A percentile compares a stretch with the other conserved stretches of the same genome.
phyloP scores from a whole-genome alignment of 345 rosid species.

The Eucalyptus curtisii region DNA sequence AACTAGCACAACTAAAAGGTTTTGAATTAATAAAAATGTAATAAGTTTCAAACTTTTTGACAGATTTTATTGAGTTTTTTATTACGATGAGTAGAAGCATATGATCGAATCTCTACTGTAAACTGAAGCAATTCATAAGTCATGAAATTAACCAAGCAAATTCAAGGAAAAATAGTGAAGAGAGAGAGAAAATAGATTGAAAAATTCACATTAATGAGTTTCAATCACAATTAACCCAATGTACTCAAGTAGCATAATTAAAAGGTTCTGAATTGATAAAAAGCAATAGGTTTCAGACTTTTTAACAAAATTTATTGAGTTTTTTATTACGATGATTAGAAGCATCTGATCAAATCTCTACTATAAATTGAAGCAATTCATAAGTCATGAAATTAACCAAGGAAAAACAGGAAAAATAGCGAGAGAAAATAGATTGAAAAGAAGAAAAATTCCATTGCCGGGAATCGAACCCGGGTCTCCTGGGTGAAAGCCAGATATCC shows the following conservation, averaged over 20 bases:
- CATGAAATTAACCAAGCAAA: not conserved
- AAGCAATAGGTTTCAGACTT: fast-evolving
- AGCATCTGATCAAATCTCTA: not conserved
- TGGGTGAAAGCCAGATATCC: slow-evolving; percentile 97
- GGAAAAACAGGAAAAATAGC: not conserved
- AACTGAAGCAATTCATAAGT: not conserved
- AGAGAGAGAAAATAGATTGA: not conserved
- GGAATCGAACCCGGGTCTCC: slow-evolving; percentile 98
- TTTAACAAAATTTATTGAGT: no score
- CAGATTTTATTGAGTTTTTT: no score
- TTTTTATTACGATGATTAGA: not conserved
- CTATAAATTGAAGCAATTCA: no score
- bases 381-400: not conserved
- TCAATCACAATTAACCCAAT: not conserved
- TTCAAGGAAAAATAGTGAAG: not conserved
- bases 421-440: not conserved
- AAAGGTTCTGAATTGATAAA: no score
- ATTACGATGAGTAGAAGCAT: not conserved
- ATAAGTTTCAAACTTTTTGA: no score
- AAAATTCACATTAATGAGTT: not conserved
- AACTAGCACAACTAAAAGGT: no score
- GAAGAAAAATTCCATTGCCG: slow-evolving; percentile 46
- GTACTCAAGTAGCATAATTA: not conserved
- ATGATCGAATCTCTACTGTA: fast-evolving
- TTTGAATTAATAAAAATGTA: no score